Percentiles rank a stretch among this genome's conserved stretches.
Evolutionary conservation across 108 stramenopile genomes (phyloP).

Genomic region (Cyclotella distinguenda): DNA sequence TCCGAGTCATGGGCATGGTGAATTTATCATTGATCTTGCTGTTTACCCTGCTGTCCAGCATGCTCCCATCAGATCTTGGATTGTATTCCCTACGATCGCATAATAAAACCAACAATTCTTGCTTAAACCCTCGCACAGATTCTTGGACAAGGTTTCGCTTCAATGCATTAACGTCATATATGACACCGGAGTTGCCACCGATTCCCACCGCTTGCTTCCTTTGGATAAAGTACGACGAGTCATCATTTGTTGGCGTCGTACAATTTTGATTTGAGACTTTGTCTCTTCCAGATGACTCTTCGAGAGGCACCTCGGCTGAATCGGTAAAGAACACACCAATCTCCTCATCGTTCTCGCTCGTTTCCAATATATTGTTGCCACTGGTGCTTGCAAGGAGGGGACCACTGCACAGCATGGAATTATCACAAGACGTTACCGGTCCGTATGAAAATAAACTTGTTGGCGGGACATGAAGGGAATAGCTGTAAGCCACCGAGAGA

Average conservation of each 20-base stretch:
- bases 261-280: too few species aligned
- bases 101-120: constrained; percentile 52
- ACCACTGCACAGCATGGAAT: too few species aligned
- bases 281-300: too few species aligned
- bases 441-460: neutral
- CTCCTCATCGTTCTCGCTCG: too few species aligned
- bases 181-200: constrained; percentile 53
- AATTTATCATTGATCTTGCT: neutral
- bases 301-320: too few species aligned
- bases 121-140: constrained; percentile 52
- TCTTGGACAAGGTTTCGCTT: constrained; percentile 69
- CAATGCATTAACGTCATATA: constrained; percentile 57
- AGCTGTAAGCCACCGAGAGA: neutral
- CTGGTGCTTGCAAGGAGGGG: too few species aligned
- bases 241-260: neutral
- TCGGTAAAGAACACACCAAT: too few species aligned
- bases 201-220: constrained; percentile 49
- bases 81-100: constrained; percentile 40
- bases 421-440: too few species aligned
- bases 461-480: constrained; percentile 1
- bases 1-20: constrained; percentile 25
- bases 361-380: too few species aligned
- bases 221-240: constrained; percentile 37
- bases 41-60: constrained; percentile 8
- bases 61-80: neutral